Conservation (phyloP, 345 rosid species). For the Hibiscus mutabilis region DNA sequence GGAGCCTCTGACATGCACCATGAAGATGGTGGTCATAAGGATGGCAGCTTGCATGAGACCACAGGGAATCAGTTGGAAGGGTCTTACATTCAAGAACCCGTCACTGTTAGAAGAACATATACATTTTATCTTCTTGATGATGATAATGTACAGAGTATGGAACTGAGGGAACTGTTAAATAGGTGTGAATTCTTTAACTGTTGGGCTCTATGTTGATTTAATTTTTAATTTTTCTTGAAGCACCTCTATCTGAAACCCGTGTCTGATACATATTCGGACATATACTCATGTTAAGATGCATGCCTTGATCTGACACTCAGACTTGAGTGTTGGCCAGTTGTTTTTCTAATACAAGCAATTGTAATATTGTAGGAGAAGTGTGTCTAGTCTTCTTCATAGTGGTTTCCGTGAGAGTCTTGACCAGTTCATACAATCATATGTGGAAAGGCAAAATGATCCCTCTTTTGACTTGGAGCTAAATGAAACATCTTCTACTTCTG, state of each 20-base stretch:
- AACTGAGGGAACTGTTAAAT: conserved; percentile 77
- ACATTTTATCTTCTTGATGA: conserved; percentile 53
- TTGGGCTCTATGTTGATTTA: background rate
- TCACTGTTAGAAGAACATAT: conserved; percentile 38
- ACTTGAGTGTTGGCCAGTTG: background rate
- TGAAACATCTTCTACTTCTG: conserved; percentile 43
- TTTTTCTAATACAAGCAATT: conserved; percentile 16
- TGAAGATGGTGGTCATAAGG: conserved; percentile 35
- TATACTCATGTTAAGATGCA: background rate
- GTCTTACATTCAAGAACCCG: conserved; percentile 41
- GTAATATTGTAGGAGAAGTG: conserved; percentile 67
- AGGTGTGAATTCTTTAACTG: conserved; percentile 39
- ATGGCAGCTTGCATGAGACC: conserved; percentile 42
- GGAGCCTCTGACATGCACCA: background rate
- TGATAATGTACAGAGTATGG: conserved; percentile 43
- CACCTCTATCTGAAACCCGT: background rate
- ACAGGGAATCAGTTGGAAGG: conserved; percentile 51
- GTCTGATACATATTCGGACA: background rate
- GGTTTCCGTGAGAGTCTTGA: conserved; percentile 86
- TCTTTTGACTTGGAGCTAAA: conserved; percentile 61
- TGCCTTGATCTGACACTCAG: background rate
- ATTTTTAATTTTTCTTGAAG: background rate
- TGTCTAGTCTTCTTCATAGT: conserved; percentile 84
- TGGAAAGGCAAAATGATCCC: conserved; percentile 72
- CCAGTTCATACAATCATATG: conserved; percentile 74